Evolutionary conservation across 352 stramenopile species (phyloP).

Genomic region (Pythium aquatile): DNA sequence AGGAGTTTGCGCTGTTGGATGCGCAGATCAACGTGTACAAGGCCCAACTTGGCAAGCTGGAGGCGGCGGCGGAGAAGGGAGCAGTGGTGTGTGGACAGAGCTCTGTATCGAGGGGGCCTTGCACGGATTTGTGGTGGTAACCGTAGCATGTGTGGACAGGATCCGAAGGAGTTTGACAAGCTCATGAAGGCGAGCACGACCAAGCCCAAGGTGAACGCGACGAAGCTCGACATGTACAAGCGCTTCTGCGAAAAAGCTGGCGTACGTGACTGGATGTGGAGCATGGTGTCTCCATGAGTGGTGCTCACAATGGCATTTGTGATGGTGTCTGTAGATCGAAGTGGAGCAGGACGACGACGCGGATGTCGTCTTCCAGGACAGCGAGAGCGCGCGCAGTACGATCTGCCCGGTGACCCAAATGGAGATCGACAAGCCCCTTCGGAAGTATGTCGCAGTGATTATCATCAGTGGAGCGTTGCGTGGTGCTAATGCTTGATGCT

Average conservation of each 20-base stretch:
- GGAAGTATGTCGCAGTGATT: constrained; percentile 48
- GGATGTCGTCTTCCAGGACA: constrained; percentile 81
- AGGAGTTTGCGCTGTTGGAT: constrained; percentile 65
- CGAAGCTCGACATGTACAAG: constrained; percentile 76
- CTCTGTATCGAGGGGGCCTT: neutral
- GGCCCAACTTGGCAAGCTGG: constrained; percentile 63
- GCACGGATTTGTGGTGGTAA: neutral
- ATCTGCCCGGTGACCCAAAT: constrained; percentile 82
- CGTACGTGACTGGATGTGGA: constrained; percentile 31
- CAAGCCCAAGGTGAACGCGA: constrained; percentile 55
- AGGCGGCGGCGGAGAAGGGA: constrained; percentile 46
- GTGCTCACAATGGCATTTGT: neutral
- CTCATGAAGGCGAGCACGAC: constrained; percentile 50
- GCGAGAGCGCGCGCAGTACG: constrained; percentile 67
- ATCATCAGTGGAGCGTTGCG: neutral
- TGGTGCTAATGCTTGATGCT: neutral
- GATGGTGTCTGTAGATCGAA: constrained; percentile 54
- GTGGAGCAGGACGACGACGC: constrained; percentile 63
- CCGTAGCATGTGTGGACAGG: constrained; percentile 14
- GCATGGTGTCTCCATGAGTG: neutral
- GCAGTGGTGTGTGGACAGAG: constrained; percentile 29
- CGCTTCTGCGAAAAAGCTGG: constrained; percentile 74
- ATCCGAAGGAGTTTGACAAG: constrained; percentile 58
- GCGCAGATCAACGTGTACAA: constrained; percentile 69
- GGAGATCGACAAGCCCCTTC: constrained; percentile 72